phyloP scores from a whole-genome alignment of 2,329 filamentous ascomycete species.

The Trichoderma simmonsii region DNA sequence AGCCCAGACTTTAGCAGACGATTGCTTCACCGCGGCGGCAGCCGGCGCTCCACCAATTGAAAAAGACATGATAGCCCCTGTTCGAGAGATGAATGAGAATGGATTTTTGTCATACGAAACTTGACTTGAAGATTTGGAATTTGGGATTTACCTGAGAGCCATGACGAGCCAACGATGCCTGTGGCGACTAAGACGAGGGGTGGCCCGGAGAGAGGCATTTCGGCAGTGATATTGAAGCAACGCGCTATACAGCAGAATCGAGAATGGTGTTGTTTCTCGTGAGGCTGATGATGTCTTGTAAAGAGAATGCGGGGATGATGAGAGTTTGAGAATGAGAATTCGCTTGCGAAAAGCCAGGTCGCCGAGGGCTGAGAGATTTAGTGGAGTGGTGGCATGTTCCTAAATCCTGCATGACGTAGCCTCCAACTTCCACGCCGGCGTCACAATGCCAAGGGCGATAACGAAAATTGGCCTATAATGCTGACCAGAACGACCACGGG shows the following conservation, averaged over 20 bases:
- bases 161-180: constrained; percentile 39
- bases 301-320: no score
- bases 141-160: constrained; percentile 33
- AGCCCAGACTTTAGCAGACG: constrained; percentile 37
- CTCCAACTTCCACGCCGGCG: neutral
- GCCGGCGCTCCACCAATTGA: constrained; percentile 37
- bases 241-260: neutral
- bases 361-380: neutral
- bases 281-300: neutral
- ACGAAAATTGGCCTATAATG: neutral
- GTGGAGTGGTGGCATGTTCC: neutral
- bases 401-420: constrained; percentile 5
- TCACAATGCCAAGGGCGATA: neutral
- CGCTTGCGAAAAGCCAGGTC: neutral
- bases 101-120: neutral
- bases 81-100: neutral
- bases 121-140: neutral
- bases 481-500: neutral
- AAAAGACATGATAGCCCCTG: constrained; percentile 37
- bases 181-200: constrained; percentile 36
- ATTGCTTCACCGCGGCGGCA: constrained; percentile 28
- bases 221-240: neutral
- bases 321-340: neutral
- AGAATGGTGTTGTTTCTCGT: neutral
- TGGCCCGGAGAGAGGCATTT: constrained; percentile 28